phyloP scores from a whole-genome alignment of 1,284 basidiomycete genomes.

The Ganoderma meredithae region DNA sequence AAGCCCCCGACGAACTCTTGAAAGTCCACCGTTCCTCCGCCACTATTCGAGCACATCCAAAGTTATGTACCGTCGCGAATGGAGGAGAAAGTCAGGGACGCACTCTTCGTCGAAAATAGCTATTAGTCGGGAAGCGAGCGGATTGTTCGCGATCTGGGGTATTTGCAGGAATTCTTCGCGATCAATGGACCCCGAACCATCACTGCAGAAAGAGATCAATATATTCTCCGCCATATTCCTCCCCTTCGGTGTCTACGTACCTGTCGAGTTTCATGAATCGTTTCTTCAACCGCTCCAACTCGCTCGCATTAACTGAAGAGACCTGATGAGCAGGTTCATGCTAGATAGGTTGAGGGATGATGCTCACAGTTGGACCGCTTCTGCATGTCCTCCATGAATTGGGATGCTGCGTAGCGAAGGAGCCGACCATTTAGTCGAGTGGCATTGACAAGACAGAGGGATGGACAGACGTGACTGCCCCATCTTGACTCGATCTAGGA shows the following conservation, averaged over 20 bases:
- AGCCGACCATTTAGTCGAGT: conserved; percentile 24
- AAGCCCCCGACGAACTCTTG: conserved; percentile 98
- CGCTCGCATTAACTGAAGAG: conserved; percentile 83
- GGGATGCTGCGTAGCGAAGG: conserved; percentile 65
- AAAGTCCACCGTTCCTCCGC: conserved; percentile 98
- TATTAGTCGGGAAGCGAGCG: conserved; percentile 96
- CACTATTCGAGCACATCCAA: conserved; percentile 56
- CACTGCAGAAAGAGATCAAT: conserved; percentile 52
- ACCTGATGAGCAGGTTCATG: conserved; percentile 17
- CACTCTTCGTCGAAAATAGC: conserved; percentile 99
- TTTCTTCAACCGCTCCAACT: conserved; percentile 95
- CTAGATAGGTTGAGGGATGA: neutral
- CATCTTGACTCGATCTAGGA: conserved; percentile 49
- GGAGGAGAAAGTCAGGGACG: conserved; percentile 42
- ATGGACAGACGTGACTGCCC: conserved; percentile 77
- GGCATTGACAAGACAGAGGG: conserved; percentile 14
- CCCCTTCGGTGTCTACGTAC: conserved; percentile 44
- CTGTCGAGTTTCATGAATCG: conserved; percentile 99
- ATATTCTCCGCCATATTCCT: neutral
- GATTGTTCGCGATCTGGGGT: conserved; percentile 98
- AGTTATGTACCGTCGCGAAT: neutral
- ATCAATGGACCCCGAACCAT: conserved; percentile 97
- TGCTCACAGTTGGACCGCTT: conserved; percentile 88
- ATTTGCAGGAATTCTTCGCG: conserved; percentile 99
- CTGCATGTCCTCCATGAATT: conserved; percentile 95